phyloP scores from a whole-genome alignment of 257 asterid genomes.

The Ophiorrhiza pumila region DNA sequence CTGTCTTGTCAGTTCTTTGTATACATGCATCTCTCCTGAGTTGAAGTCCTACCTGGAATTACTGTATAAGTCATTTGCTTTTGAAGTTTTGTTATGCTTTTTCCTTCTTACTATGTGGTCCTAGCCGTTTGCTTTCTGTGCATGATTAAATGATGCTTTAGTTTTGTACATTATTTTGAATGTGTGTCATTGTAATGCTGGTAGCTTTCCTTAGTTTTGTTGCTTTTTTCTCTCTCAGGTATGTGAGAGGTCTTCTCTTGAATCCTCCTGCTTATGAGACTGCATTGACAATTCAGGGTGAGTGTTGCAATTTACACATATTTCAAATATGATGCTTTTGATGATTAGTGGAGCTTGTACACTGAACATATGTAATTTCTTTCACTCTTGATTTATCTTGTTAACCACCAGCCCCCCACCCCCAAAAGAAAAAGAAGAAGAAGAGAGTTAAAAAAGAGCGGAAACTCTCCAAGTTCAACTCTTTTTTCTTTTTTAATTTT shows the following conservation, averaged over 20 bases:
- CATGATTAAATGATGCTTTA: not conserved
- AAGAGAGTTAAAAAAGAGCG: too few species aligned
- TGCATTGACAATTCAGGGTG: slow-evolving; percentile 80
- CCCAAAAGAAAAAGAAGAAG: not conserved
- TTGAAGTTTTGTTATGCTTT: not conserved
- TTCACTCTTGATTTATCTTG: not conserved
- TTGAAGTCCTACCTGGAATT: not conserved
- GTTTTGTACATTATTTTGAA: too few species aligned
- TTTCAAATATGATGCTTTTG: not conserved
- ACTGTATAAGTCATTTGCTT: not conserved
- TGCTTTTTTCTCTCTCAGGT: slow-evolving; percentile 44
- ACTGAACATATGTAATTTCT: not conserved
- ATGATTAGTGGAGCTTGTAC: not conserved
- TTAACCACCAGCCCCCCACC: not conserved
- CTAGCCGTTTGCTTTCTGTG: not conserved
- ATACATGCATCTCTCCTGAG: not conserved
- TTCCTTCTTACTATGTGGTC: not conserved
- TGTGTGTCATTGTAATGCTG: not conserved
- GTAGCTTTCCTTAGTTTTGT: slow-evolving; percentile 14
- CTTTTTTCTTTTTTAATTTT: not conserved
- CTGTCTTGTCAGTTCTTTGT: not conserved
- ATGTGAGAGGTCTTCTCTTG: slow-evolving; percentile 81
- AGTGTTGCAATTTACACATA: slow-evolving; percentile 1
- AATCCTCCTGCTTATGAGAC: slow-evolving; percentile 93
- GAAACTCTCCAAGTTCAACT: not conserved